Conservation (phyloP, 2,329 filamentous ascomycete genomes). For the Chrysoporthe deuterocubensis region DNA sequence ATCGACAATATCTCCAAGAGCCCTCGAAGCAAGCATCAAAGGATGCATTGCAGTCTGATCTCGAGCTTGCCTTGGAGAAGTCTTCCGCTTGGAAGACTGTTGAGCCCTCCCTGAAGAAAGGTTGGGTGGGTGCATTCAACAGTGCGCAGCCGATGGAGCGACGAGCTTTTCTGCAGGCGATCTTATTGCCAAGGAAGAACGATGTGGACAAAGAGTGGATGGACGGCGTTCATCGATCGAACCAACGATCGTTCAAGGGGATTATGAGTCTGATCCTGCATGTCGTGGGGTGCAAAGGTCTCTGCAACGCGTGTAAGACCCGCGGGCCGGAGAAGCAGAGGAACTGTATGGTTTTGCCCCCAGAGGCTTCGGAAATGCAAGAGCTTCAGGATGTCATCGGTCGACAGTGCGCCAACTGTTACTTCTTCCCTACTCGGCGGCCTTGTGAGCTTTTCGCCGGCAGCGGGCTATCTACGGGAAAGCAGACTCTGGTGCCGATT, state of each 20-base stretch:
- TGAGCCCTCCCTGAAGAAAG: background rate
- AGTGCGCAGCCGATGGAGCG: background rate
- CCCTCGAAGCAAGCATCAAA: background rate
- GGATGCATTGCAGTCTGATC: background rate
- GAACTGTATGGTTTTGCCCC: constrained; percentile 19
- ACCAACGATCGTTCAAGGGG: background rate
- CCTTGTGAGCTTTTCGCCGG: constrained; percentile 5
- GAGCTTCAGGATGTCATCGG: constrained; percentile 17
- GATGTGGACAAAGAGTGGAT: constrained; percentile 12
- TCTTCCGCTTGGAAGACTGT: background rate
- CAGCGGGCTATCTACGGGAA: background rate
- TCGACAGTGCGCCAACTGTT: constrained; percentile 15
- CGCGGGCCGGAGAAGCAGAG: background rate
- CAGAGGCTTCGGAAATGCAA: constrained; percentile 7
- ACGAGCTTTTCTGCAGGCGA: constrained; percentile 13
- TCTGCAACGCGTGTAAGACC: constrained; percentile 5
- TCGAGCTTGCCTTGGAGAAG: background rate
- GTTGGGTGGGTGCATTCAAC: background rate
- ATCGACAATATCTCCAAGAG: background rate
- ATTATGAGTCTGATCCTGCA: constrained; percentile 13
- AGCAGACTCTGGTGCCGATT: constrained; percentile 9
- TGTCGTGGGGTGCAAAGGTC: constrained; percentile 2
- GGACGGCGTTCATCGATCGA: background rate
- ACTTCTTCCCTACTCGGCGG: background rate
- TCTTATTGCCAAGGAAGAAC: constrained; percentile 11